A percentile compares a stretch with the other conserved stretches of the same genome.
phyloP scores from a whole-genome alignment of 495 filamentous ascomycete genomes.

The Elasticomyces elasticus region DNA sequence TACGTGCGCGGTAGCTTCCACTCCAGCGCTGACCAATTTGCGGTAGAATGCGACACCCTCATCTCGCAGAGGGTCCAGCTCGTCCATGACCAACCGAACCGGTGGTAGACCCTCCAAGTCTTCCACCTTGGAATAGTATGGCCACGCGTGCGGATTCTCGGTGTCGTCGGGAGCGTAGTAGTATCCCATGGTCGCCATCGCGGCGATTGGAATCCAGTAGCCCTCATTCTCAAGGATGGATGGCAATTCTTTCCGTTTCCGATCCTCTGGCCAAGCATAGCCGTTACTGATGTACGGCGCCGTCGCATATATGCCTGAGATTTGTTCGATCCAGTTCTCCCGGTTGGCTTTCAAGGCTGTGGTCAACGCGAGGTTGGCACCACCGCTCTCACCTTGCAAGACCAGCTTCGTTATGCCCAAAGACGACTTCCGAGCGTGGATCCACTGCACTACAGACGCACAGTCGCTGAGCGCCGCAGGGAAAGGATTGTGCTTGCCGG shows the following conservation, averaged over 20 bases:
- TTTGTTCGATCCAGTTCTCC: constrained; percentile 12
- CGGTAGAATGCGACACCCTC: constrained; percentile 16
- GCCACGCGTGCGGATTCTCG: constrained; percentile 21
- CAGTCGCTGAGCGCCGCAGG: constrained; percentile 20
- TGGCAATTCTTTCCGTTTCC: constrained; percentile 12
- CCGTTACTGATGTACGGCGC: constrained; percentile 17
- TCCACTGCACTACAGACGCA: constrained; percentile 7
- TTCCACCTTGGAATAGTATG: constrained; percentile 17
- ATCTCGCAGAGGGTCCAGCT: constrained; percentile 20
- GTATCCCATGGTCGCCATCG: constrained; percentile 4
- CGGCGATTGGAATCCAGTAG: constrained; percentile 9
- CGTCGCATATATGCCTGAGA: constrained; percentile 18
- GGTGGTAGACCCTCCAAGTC: constrained; percentile 22
- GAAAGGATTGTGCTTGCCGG: constrained; percentile 6
- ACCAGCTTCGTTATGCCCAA: constrained; percentile 18
- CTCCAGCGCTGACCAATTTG: constrained; percentile 15
- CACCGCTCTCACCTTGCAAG: constrained; percentile 19
- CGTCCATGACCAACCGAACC: constrained; percentile 9
- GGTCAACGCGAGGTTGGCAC: constrained; percentile 15
- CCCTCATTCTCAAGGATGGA: constrained; percentile 18
- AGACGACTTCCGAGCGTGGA: not conserved
- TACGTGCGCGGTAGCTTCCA: constrained; percentile 8
- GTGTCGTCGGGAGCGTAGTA: constrained; percentile 14
- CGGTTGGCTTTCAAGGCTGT: constrained; percentile 15
- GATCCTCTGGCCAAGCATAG: constrained; percentile 9